Conservation (phyloP, 805 yeast genomes). For the Cyberlindnera petersonii region DNA sequence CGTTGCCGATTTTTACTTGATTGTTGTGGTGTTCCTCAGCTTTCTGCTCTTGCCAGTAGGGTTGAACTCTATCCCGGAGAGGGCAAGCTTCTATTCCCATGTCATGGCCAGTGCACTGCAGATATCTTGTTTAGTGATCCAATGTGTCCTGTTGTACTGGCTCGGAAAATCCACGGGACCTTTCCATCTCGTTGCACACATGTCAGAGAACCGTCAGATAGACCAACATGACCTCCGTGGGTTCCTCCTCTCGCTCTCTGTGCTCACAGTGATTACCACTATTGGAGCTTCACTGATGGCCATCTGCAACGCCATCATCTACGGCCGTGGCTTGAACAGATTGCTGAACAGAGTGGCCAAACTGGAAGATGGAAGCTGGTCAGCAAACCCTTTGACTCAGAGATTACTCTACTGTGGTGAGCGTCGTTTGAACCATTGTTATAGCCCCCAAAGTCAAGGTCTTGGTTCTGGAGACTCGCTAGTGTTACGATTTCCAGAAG, state of each 20-base stretch:
- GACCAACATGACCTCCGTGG: not conserved
- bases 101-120: conserved; percentile 6
- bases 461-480: too few species aligned
- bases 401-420: too few species aligned
- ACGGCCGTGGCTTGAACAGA: conserved; percentile 12
- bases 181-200: conserved; percentile 1
- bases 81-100: conserved; percentile 3
- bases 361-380: too few species aligned
- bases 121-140: not conserved
- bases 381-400: too few species aligned
- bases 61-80: conserved; percentile 8
- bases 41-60: conserved; percentile 10
- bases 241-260: not conserved
- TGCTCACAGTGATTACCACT: not conserved
- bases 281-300: not conserved
- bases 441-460: too few species aligned
- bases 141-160: not conserved
- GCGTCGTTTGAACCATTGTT: too few species aligned
- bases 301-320: conserved; percentile 1
- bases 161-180: not conserved
- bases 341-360: conserved; percentile 19
- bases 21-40: conserved; percentile 12
- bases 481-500: too few species aligned
- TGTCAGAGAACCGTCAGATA: not conserved
- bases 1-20: conserved; percentile 7